Evolutionary conservation across 2,329 filamentous ascomycete genomes (phyloP).

Genomic region (Hymenoscyphus scutula): DNA sequence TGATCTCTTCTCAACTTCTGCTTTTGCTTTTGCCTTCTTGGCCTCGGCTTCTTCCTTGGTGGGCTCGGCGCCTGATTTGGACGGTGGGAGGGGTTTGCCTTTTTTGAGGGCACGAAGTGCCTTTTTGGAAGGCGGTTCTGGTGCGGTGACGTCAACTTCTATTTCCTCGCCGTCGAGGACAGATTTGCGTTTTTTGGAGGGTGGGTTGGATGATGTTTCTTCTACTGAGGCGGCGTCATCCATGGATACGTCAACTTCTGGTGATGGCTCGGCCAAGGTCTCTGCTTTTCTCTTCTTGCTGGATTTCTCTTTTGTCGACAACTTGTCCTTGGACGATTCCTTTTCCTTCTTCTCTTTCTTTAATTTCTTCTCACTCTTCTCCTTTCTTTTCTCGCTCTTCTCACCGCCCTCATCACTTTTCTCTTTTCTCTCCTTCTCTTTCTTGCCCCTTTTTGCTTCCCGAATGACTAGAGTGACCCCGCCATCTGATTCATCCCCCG

Average conservation of each 20-base stretch:
- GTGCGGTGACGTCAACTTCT: slow-evolving; percentile 84
- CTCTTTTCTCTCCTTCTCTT: not conserved
- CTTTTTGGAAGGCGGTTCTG: slow-evolving; percentile 93
- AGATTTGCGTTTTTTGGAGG: slow-evolving; percentile 67
- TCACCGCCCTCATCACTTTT: not conserved
- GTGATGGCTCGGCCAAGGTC: slow-evolving; percentile 16
- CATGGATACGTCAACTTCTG: not conserved
- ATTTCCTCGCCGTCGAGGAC: slow-evolving; percentile 58
- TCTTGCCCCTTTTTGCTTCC: not conserved
- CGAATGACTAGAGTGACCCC: not conserved
- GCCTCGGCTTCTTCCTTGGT: slow-evolving; percentile 42
- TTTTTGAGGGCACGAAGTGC: slow-evolving; percentile 89
- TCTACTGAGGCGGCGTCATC: slow-evolving; percentile 5
- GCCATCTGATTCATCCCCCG: not conserved
- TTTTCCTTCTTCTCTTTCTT: slow-evolving; percentile 15
- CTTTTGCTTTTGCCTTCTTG: slow-evolving; percentile 41
- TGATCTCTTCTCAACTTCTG: slow-evolving; percentile 59
- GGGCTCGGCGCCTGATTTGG: slow-evolving; percentile 42
- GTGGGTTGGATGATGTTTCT: slow-evolving; percentile 19
- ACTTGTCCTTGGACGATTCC: slow-evolving; percentile 17
- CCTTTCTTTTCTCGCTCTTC: slow-evolving; percentile 11
- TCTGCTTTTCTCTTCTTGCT: slow-evolving; percentile 30
- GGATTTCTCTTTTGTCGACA: slow-evolving; percentile 33
- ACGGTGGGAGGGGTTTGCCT: slow-evolving; percentile 55
- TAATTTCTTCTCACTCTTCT: slow-evolving; percentile 3